Conservation (phyloP, 148 eudicot species). For the Vaccinium macrocarpon region DNA sequence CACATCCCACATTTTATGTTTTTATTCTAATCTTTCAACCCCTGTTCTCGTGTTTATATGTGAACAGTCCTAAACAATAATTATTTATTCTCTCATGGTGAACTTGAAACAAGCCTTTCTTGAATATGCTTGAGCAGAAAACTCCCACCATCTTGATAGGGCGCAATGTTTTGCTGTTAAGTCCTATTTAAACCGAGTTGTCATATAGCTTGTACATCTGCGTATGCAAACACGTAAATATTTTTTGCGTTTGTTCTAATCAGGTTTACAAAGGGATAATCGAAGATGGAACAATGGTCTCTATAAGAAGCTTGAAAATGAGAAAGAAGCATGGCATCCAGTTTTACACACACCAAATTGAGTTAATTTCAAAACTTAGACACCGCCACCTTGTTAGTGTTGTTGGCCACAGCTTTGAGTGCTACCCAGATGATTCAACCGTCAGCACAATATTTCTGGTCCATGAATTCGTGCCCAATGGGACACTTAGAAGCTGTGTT, state of each 20-base stretch:
- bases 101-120: neutral
- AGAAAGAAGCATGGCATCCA: constrained; percentile 55
- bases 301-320: constrained; percentile 67
- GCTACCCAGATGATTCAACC: constrained; percentile 53
- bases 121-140: too few relatives aligned
- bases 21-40: neutral
- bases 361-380: constrained; percentile 70
- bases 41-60: neutral
- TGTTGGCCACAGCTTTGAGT: constrained; percentile 79
- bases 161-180: neutral
- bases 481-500: constrained; percentile 54
- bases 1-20: neutral
- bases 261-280: constrained; percentile 69
- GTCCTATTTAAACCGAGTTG: neutral
- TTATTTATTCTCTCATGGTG: neutral
- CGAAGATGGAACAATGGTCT: constrained; percentile 47
- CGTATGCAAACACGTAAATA: neutral
- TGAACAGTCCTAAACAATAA: neutral
- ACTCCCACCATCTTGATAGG: neutral
- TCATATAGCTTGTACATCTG: neutral
- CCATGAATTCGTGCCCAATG: constrained; percentile 66
- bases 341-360: constrained; percentile 62
- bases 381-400: constrained; percentile 65
- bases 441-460: constrained; percentile 52
- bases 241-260: constrained; percentile 3